Base-by-base conservation (phyloP, 495 filamentous ascomycete species). In the Aspergillus wentii region DNA sequence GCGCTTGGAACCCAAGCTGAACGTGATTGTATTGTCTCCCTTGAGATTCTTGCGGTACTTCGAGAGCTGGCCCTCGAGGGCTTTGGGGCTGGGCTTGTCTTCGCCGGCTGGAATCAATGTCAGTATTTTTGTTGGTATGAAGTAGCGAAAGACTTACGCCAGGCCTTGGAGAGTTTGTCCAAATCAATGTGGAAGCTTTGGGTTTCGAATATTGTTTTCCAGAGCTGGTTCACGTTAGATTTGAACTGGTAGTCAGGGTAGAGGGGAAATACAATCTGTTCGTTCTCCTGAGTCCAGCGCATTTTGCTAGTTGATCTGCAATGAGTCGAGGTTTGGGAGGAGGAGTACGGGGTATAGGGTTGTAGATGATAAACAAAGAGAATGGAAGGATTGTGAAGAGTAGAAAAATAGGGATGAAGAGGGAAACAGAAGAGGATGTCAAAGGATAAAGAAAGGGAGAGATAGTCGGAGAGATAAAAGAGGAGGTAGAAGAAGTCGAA, bases 171-270 rank as follows among this genome's bases (percentile, higher is more conserved):
- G 15, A 48, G 16, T 5, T 28, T 40, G 27, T 36, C 35, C 11
- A 48, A 31, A 20, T 48, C 40, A n/a, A 48, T 33, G 35, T 38
- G 36, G 30, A 48, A 29, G 11, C 14, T 33, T 10, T 43, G 40
- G 16, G 35, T 43, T 22, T 40, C 37, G 16, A 48, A 48, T 16
- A 48, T 36, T 8, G 45, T 48, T 10, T 30, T 19, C 40, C 45
- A 48, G 18, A 48, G 40, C 45, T 48, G 27, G 17, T 6, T n/a
- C 18, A 13, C 13, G 20, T 39, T 34, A 10, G 8, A 19, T 25
- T 29, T 8, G 7, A 33, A n/a, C 8, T 16, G 16, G 20, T 16
- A 28, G 26, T 0, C 18, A 16, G 5, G 8, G 19, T 22, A 15
- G 19, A 30, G 21, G 20, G 1, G 7, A 30, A 16, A 5, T 37